These are phyloP conservation scores for Ascochyta rabiei DNA, from an alignment of 2,329 filamentous ascomycete species.

Conservation along the genomic window DNA sequence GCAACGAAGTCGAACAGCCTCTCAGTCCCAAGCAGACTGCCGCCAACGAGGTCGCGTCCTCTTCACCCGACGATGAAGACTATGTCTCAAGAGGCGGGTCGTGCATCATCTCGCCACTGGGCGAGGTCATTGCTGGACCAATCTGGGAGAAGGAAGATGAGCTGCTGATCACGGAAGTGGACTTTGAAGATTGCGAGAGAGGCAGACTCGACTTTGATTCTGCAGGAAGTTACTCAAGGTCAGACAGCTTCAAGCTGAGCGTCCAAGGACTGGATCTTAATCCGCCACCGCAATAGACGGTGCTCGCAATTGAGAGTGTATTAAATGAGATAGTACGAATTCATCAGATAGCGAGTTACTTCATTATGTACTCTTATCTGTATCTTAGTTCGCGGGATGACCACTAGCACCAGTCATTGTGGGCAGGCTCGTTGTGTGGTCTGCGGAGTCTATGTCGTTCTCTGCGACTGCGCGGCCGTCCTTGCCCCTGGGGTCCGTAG, in stretches of 20 bases:
- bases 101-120: slow-evolving; percentile 78
- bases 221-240: slow-evolving; percentile 83
- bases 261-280: slow-evolving; percentile 66
- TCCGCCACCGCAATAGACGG: slow-evolving; percentile 56
- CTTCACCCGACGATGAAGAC: slow-evolving; percentile 44
- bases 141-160: slow-evolving; percentile 78
- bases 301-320: not conserved
- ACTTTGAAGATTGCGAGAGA: slow-evolving; percentile 85
- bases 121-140: slow-evolving; percentile 79
- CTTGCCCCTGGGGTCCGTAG: slow-evolving; percentile 1
- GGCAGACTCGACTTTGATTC: slow-evolving; percentile 84
- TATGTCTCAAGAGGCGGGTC: slow-evolving; percentile 79
- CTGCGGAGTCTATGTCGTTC: slow-evolving; percentile 2
- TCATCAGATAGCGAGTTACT: too few relatives aligned
- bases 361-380: too few relatives aligned
- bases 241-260: slow-evolving; percentile 65
- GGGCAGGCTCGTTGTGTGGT: slow-evolving; percentile 3
- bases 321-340: not conserved
- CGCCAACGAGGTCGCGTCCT: slow-evolving; percentile 7
- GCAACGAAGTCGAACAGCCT: slow-evolving; percentile 20
- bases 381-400: not conserved
- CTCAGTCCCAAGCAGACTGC: slow-evolving; percentile 25
- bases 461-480: slow-evolving; percentile 7
- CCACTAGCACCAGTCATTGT: slow-evolving; percentile 4
- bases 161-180: slow-evolving; percentile 73